Base-by-base conservation (phyloP, 2,329 filamentous ascomycete genomes). In the Lomentospora prolificans region DNA sequence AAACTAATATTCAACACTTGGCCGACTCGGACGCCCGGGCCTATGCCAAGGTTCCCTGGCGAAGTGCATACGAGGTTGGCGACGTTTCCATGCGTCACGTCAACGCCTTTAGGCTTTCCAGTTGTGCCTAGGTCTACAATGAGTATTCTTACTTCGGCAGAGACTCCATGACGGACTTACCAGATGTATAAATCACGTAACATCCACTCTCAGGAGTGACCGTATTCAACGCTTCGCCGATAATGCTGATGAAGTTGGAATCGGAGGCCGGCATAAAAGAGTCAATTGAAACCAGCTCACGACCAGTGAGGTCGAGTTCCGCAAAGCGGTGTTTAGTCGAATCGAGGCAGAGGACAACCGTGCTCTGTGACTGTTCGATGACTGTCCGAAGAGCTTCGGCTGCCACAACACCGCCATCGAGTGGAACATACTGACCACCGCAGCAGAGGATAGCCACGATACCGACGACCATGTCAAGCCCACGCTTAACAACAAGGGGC, bases 1-100 rank as follows among this genome's bases (percentile, higher is more conserved):
- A 83, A 84, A 46, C 76, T 77, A 48, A 84, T 75, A 58, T 78
- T 82, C 41, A 83, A 68, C 5, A 82, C 69, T 56, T 80, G 78
- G 2, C 75, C 78, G 6, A 83, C 79, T 10, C 72, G 72, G 9
- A 70, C 75, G 10, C 79, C 79, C 2, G 70, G 64, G 9, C 61
- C 65, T 53, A 83, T 76, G 3, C 73, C 75, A 14, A 84, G 63
- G 57, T 72, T 74, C 4, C 75, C 78, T 0, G 80, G 79, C 22
- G 72, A 70, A 25, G 75, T 64, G 56, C 75, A 73, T 4, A 82
- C 66, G 9, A 80, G 67, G 63, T 82, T 82, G 14, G 75, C 72
- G 17, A 82, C 76, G 60, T 80, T 79, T 33, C 64, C 65, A 58
- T 84, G 81, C 17, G 72, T 75, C 22, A 82, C 72, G 63, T 83